Evolutionary conservation across 805 yeast genomes (phyloP), one percentile per base, ranked within the genome.

Genomic region (Candida arabinofermentans): DNA sequence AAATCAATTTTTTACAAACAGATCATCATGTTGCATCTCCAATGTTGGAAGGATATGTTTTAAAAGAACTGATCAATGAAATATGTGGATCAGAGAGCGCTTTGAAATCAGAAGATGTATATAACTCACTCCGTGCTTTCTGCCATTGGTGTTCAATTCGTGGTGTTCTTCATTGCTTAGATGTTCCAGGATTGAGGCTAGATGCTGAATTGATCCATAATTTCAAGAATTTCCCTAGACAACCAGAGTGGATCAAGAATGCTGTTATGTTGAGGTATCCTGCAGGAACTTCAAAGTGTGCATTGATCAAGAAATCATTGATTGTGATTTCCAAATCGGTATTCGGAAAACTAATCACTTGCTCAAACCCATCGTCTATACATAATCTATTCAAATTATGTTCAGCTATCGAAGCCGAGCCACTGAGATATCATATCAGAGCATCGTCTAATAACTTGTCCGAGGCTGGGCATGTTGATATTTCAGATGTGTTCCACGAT

Each of bases 131-230:
- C 24, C 67, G 75, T 43, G 70, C 76, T 26, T 74, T 75, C 48
- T 72, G 70, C 16, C 79, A 76, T 54, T 76, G 81, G 81, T 74
- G 75, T 22, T 69, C 72, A 41, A 74, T 71, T 39, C 67, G 69
- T 45, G 78, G 79, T 3, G 60, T 74, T 13, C 52, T 76, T 27
- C 60, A 66, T 49, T 66, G 64, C 45, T 50, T 75, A 37, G 69
- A 65, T 2, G 7, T 67, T 61, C 32, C 73, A 67, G 35, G 62
- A 55, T 46, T 76, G 21, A 55, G 58, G 29, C 48, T 72, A 0
- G 62, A 64, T 24, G 53, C 53, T 8, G 62, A 55, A 10, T 49
- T 67, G 23, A 48, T 46, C 8, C 48, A 47, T 19, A 49, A 47
- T n/a, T 75, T 71, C 46, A 55, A 53, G 14, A 40, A 48, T 8